Conservation (phyloP, 495 filamentous ascomycete species). For the Pyrenopolyporus hunteri region DNA sequence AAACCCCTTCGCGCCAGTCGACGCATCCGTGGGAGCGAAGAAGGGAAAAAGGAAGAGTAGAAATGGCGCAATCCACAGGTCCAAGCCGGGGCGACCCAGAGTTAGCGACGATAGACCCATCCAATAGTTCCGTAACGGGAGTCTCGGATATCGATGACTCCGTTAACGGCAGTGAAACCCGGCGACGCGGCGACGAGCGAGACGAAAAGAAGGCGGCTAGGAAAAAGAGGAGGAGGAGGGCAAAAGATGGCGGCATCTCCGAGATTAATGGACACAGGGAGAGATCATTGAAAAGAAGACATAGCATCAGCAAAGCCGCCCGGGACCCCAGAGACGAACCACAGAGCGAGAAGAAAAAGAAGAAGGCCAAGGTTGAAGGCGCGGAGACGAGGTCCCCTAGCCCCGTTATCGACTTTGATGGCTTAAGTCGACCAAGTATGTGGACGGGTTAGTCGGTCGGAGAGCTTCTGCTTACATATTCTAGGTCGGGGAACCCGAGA, state of each 20-base stretch:
- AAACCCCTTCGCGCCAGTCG: constrained; percentile 2
- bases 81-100: constrained; percentile 8
- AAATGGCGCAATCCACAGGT: constrained; percentile 41
- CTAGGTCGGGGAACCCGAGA: constrained; percentile 78
- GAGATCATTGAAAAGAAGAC: constrained; percentile 48
- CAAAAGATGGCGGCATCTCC: constrained; percentile 37
- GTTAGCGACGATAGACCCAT: constrained; percentile 1
- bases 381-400: constrained; percentile 54
- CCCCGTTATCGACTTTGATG: constrained; percentile 77
- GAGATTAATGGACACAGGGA: constrained; percentile 37
- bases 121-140: constrained; percentile 22
- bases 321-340: constrained; percentile 77
- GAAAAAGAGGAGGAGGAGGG: constrained; percentile 36
- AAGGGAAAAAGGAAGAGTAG: constrained; percentile 7
- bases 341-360: constrained; percentile 49
- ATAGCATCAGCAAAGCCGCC: constrained; percentile 68
- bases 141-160: constrained; percentile 35
- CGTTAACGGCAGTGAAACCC: constrained; percentile 33
- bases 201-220: constrained; percentile 29
- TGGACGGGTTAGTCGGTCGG: neutral
- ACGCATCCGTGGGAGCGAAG: too few relatives aligned
- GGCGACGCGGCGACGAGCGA: constrained; percentile 6
- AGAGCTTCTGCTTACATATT: constrained; percentile 10
- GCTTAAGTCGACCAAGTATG: constrained; percentile 73
- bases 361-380: constrained; percentile 42